Evolutionary conservation across 2,329 filamentous ascomycete species (phyloP).

Genomic region (Metarhizium robertsii): DNA sequence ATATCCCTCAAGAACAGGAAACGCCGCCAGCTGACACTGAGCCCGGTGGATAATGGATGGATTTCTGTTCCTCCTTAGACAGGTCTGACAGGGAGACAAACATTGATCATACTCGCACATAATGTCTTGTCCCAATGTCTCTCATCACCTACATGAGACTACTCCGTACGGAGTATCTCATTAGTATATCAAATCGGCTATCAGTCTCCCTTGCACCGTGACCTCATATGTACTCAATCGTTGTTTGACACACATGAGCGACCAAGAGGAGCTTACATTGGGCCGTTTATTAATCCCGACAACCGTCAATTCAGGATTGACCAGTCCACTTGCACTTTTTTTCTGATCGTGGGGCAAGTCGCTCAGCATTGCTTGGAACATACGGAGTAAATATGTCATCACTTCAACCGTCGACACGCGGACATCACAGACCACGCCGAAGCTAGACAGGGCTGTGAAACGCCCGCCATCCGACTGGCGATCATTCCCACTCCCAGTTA

Average conservation of each 20-base stretch:
- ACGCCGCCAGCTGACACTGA: background rate
- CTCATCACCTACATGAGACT: background rate
- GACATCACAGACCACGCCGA: background rate
- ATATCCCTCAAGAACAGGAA: background rate
- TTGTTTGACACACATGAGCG: background rate
- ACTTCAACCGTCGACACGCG: too few species aligned
- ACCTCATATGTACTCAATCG: background rate
- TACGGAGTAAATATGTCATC: too few species aligned
- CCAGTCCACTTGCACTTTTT: too few species aligned
- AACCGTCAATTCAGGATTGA: too few species aligned
- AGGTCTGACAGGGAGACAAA: background rate
- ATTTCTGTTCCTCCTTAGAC: too few species aligned
- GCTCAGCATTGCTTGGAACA: too few species aligned
- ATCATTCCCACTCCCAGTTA: background rate
- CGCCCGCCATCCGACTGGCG: conserved; percentile 7
- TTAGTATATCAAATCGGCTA: background rate
- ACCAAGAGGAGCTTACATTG: too few species aligned
- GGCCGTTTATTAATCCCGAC: too few species aligned
- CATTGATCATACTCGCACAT: background rate
- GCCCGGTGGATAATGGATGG: too few species aligned
- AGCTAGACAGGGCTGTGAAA: conserved; percentile 13
- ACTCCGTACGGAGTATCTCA: background rate
- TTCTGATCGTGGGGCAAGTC: too few species aligned
- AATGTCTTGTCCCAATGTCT: background rate
- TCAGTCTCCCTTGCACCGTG: background rate